These are phyloP conservation scores for Kazachstania martiniae DNA, from an alignment of 805 yeast species.

Conservation along the genomic window DNA sequence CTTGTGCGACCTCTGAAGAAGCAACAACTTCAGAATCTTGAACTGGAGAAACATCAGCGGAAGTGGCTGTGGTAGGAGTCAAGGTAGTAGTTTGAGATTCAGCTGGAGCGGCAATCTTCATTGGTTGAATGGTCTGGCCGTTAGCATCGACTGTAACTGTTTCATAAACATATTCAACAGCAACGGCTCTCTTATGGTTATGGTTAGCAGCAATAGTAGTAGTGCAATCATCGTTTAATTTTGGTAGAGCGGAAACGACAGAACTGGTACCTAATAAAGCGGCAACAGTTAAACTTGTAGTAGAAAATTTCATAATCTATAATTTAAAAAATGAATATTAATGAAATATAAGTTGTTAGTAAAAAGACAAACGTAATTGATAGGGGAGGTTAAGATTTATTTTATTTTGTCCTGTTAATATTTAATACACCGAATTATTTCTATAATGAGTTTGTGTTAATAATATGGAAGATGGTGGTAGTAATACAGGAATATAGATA, in stretches of 20 bases:
- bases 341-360: slow-evolving; percentile 2
- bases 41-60: background rate
- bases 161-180: slow-evolving; percentile 42
- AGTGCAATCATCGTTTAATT: slow-evolving; percentile 30
- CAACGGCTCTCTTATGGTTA: slow-evolving; percentile 43
- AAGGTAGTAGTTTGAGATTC: slow-evolving; percentile 3
- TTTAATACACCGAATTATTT: too few relatives aligned
- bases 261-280: slow-evolving; percentile 20
- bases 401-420: background rate
- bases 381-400: background rate
- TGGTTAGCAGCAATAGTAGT: slow-evolving; percentile 28
- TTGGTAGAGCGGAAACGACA: slow-evolving; percentile 26
- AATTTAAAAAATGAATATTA: background rate
- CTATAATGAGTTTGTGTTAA: background rate
- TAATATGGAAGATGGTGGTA: background rate
- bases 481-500: background rate
- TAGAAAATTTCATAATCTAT: slow-evolving; percentile 26
- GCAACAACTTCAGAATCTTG: slow-evolving; percentile 1
- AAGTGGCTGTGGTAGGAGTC: background rate
- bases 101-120: slow-evolving; percentile 6
- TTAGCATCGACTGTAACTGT: slow-evolving; percentile 46
- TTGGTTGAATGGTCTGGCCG: slow-evolving; percentile 44
- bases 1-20: background rate
- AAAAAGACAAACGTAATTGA: too few relatives aligned
- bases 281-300: slow-evolving; percentile 24